A percentile compares a stretch with the other conserved stretches of the same genome.
Evolutionary conservation across 2,329 filamentous ascomycete species (phyloP).

Genomic region (Rhynchosporium secalis): DNA sequence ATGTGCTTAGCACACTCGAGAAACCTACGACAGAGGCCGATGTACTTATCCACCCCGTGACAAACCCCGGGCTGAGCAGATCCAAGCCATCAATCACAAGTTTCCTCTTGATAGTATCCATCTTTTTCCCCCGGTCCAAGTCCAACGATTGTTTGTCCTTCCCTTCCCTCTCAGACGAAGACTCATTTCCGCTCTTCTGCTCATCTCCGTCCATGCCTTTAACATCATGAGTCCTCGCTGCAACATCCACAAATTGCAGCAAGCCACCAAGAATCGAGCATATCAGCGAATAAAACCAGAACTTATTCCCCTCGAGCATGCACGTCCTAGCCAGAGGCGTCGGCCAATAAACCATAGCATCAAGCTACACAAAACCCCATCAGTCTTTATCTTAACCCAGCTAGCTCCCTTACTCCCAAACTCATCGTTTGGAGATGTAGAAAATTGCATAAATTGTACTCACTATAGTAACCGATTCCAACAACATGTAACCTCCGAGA

Average conservation of each 20-base stretch:
- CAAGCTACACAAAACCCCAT: slow-evolving; percentile 30
- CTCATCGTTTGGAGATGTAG: too few species aligned
- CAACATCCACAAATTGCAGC: slow-evolving; percentile 16
- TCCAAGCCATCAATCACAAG: slow-evolving; percentile 61
- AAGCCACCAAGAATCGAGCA: slow-evolving; percentile 45
- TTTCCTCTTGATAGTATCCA: slow-evolving; percentile 45
- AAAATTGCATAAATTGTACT: slow-evolving; percentile 40
- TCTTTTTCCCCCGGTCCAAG: slow-evolving; percentile 30
- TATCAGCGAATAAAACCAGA: slow-evolving; percentile 63
- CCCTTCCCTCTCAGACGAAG: slow-evolving; percentile 30
- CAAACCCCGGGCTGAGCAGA: slow-evolving; percentile 58
- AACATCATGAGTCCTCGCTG: background rate
- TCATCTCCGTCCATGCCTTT: background rate
- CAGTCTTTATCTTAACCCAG: background rate
- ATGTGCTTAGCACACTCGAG: slow-evolving; percentile 61
- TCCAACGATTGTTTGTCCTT: background rate
- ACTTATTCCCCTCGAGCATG: slow-evolving; percentile 62
- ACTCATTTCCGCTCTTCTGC: slow-evolving; percentile 32
- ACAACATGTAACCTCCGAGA: slow-evolving; percentile 65
- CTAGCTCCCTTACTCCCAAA: background rate
- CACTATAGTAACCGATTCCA: slow-evolving; percentile 65
- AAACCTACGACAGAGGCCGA: slow-evolving; percentile 54
- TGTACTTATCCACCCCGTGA: slow-evolving; percentile 60
- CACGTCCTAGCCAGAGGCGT: slow-evolving; percentile 47
- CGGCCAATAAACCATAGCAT: slow-evolving; percentile 52